phyloP scores from a whole-genome alignment of 2,329 filamentous ascomycete genomes.

The Cephalotrichum gorgonifer region DNA sequence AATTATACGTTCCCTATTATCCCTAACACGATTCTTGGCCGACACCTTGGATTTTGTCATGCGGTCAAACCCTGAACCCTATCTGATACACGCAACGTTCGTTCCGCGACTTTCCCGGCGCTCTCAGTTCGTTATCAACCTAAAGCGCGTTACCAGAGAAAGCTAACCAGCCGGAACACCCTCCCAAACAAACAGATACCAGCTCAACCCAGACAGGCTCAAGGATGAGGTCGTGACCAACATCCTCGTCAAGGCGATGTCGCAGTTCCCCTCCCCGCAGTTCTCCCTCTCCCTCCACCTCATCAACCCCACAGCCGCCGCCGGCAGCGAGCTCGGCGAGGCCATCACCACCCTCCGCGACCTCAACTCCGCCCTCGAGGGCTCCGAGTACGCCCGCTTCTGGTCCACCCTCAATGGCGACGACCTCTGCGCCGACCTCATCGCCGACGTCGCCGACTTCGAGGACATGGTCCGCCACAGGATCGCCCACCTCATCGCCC shows the following conservation, averaged over 20 bases:
- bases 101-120: too few relatives aligned
- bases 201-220: constrained; percentile 97
- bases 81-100: not conserved
- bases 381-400: constrained; percentile 83
- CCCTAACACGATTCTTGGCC: constrained; percentile 30
- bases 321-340: constrained; percentile 68
- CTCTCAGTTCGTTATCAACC: too few relatives aligned
- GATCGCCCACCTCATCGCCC: constrained; percentile 79
- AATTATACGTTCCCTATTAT: constrained; percentile 96
- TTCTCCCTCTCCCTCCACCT: constrained; percentile 92
- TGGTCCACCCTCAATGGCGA: constrained; percentile 89
- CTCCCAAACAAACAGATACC: constrained; percentile 57
- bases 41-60: not conserved
- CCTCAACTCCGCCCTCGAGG: constrained; percentile 80
- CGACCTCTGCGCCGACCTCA: constrained; percentile 90
- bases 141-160: too few relatives aligned
- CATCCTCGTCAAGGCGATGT: constrained; percentile 95
- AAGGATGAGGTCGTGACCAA: constrained; percentile 98
- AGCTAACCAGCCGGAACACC: constrained; percentile 1
- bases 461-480: constrained; percentile 87
- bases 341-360: constrained; percentile 78
- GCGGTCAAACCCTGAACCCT: not conserved
- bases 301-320: constrained; percentile 66
- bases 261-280: constrained; percentile 91
- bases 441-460: constrained; percentile 88